phyloP scores from a whole-genome alignment of 2,329 filamentous ascomycete genomes.

The Phyllosticta citrichinensis region DNA sequence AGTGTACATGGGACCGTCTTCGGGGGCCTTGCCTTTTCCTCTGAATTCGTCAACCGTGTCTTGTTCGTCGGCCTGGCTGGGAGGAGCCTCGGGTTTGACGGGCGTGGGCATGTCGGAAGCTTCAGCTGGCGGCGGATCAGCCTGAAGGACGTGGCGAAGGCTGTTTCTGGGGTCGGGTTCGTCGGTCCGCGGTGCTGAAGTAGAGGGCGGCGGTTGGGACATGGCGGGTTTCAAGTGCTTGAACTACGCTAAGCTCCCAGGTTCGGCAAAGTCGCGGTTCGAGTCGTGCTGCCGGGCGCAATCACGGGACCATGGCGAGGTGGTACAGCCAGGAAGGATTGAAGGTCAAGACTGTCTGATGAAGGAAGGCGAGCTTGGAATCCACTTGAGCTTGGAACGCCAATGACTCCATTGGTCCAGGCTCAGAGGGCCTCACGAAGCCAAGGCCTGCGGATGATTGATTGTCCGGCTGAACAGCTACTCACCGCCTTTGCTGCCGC shows the following conservation, averaged over 20 bases:
- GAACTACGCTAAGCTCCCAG: constrained; percentile 9
- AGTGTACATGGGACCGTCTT: constrained; percentile 32
- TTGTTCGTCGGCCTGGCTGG: constrained; percentile 23
- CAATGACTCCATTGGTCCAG: not conserved
- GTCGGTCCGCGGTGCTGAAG: constrained; percentile 8
- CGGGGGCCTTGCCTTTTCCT: constrained; percentile 19
- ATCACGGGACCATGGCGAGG: constrained; percentile 9
- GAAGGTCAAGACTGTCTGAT: not conserved
- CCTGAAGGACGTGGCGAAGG: constrained; percentile 28
- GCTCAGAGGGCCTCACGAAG: not conserved
- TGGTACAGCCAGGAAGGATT: not conserved
- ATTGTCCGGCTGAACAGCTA: not conserved
- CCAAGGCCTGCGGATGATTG: too few species aligned
- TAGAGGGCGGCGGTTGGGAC: constrained; percentile 9
- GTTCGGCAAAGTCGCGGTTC: constrained; percentile 10
- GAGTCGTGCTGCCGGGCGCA: constrained; percentile 1
- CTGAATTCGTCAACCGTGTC: constrained; percentile 22
- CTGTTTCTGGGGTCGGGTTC: constrained; percentile 28
- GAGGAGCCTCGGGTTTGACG: constrained; percentile 19
- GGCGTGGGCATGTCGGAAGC: constrained; percentile 8
- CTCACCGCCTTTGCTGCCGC: not conserved
- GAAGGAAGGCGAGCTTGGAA: not conserved
- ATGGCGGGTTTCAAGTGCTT: constrained; percentile 10
- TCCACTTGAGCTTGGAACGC: constrained; percentile 3
- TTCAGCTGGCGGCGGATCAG: constrained; percentile 23